Evolutionary conservation across 1,284 basidiomycete species (phyloP), one percentile per base, ranked within the genome.

Genomic region (Pulchroboletus neoregius): DNA sequence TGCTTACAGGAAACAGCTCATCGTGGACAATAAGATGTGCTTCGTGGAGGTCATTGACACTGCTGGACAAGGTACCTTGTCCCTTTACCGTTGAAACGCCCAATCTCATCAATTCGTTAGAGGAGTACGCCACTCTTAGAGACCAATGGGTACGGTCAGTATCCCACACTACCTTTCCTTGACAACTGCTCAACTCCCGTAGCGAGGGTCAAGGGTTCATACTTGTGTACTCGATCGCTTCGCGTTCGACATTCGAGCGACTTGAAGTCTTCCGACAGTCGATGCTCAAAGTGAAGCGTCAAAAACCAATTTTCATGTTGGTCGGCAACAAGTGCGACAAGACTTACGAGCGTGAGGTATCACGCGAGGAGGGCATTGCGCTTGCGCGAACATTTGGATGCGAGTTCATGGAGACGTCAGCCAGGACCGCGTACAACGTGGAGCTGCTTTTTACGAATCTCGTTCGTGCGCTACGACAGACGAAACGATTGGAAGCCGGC

Each of bases 141-240:
- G 95, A 99, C 75, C 95, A 99, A 70, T 99, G 96, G 92, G 96
- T 99, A 58, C 82, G 91, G 90, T 93, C 54, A 67, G 87, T 76
- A 43, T 38, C 41, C 26, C 36, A 38, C 30, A 27, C 15, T 28
- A 22, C 35, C 32, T 16, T 41, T 36, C 11, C 38, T 49, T 49
- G 34, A 36, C 48, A 51, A 43, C 53, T 37, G 41, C 51, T 52
- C 36, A 54, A 45, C 18, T 27, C 24, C 20, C 12, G 0, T 23
- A 94, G 95, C 43, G 96, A 98, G 68, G 95, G 96, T 53, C 94
- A 99, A 73, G 96, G 95, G 9, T 99, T 99, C 72, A 87, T 99
- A 54, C 82, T 99, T 49, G 96, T 99, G 48, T 99, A 99, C 73
- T 96, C 93, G 43, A 97, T 99, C 67, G 92, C 94, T 45, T 94